phyloP scores from a whole-genome alignment of 2,329 filamentous ascomycete species.

The Dactylellina drechsleri region DNA sequence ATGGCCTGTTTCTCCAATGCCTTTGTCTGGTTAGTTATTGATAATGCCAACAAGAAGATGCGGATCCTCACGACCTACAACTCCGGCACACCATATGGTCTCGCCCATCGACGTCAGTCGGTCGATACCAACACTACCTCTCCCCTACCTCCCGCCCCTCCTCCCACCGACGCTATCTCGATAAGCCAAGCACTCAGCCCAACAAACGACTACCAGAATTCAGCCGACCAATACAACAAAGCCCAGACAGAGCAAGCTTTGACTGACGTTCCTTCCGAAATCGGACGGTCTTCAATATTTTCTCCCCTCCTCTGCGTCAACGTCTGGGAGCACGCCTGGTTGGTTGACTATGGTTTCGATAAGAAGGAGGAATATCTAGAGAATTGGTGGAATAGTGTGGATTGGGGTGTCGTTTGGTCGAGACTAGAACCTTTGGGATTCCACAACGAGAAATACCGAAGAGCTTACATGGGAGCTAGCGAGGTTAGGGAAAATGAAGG shows the following conservation, averaged over 20 bases:
- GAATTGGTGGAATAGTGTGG: constrained; percentile 85
- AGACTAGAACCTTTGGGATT: constrained; percentile 55
- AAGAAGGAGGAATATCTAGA: constrained; percentile 81
- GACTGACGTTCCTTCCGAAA: constrained; percentile 61
- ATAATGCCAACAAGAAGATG: constrained; percentile 64
- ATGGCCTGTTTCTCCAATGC: constrained; percentile 94
- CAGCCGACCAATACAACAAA: constrained; percentile 58
- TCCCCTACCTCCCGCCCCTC: constrained; percentile 58
- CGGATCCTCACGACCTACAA: constrained; percentile 88
- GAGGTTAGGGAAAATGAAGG: constrained; percentile 16
- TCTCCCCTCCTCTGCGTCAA: constrained; percentile 88
- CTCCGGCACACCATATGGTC: constrained; percentile 87
- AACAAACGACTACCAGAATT: constrained; percentile 37
- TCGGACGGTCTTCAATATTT: constrained; percentile 73
- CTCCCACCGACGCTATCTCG: constrained; percentile 61
- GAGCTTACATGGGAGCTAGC: constrained; percentile 10
- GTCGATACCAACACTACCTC: constrained; percentile 75
- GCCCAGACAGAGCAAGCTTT: constrained; percentile 57
- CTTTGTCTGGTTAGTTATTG: constrained; percentile 91
- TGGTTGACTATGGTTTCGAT: constrained; percentile 79
- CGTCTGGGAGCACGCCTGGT: constrained; percentile 95
- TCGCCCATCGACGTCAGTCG: constrained; percentile 77
- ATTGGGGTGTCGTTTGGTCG: constrained; percentile 79
- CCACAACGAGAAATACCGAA: constrained; percentile 6
- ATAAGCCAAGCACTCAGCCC: constrained; percentile 60